phyloP scores from a whole-genome alignment of 768 basidiomycete species.

The Baorangia bicolor region DNA sequence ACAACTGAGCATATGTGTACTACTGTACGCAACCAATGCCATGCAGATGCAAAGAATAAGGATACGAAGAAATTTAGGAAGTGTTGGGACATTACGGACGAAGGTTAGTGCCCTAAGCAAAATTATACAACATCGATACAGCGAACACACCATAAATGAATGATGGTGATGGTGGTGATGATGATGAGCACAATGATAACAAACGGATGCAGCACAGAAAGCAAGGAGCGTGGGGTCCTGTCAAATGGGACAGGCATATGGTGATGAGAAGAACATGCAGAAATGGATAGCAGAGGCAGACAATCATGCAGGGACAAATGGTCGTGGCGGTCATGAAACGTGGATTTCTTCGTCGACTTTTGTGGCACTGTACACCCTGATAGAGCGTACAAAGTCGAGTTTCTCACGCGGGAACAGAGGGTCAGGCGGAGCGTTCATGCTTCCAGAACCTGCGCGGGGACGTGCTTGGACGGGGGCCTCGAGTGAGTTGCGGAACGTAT shows the following conservation, averaged over 20 bases:
- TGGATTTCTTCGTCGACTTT: constrained; percentile 38
- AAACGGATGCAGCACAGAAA: not conserved
- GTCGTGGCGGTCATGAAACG: constrained; percentile 14
- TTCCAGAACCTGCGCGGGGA: constrained; percentile 8
- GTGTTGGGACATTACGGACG: not conserved
- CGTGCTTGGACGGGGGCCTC: constrained; percentile 15
- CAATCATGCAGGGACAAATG: not conserved
- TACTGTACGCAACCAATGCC: constrained; percentile 7
- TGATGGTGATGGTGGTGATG: not conserved
- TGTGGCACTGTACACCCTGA: constrained; percentile 51
- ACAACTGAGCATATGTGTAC: constrained; percentile 11
- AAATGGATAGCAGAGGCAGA: not conserved
- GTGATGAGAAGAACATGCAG: not conserved
- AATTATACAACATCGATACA: constrained; percentile 17
- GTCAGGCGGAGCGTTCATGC: constrained; percentile 18
- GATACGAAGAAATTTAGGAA: constrained; percentile 7
- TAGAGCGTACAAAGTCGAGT: constrained; percentile 49
- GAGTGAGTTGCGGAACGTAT: constrained; percentile 15
- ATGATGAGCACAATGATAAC: not conserved
- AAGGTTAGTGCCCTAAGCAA: constrained; percentile 5
- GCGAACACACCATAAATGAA: not conserved
- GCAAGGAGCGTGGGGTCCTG: constrained; percentile 21
- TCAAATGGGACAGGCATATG: constrained; percentile 7
- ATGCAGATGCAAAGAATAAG: constrained; percentile 13
- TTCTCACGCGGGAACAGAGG: constrained; percentile 36